Base-by-base conservation (phyloP, 352 stramenopile genomes). In the Phytopythium aichiense region DNA sequence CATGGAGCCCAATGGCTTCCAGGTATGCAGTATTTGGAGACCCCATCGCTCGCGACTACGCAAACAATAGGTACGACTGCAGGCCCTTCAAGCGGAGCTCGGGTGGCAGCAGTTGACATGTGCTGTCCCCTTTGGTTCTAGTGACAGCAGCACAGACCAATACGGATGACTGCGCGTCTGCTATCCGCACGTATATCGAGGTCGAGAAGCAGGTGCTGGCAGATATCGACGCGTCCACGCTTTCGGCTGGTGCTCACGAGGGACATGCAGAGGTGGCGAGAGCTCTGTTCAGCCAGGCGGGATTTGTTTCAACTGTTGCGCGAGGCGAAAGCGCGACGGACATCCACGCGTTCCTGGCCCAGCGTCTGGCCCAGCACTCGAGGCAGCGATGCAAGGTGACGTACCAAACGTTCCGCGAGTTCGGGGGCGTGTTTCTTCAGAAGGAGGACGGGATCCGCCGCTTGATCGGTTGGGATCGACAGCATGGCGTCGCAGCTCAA, bases 381-480 rank as follows among this genome's bases (percentile, higher is more conserved):
- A 31, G 20, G 18, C 16, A 13, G 38, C 55, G 25, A 18, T 8
- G 25, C 15, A 51, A 18, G 2, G 5, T 60, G 25, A 25, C 37
- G 38, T 60, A 52, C 42, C 40, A 28, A 11, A 51, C 23, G 22
- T 60, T 52, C 20, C 37, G 55, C 13, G 55, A 60, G 55, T 52
- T 83, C 8, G 61, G 68, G 22, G 49, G 42, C 16, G 37, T 74
- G 42, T 68, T 87, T 30, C 20, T 55, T 7, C 62, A 66, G 37
- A 73, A 74, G 67, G 64, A 77, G 50, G 58, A 8, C 23, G 48
- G 4, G 13, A 77, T 69, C 68, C 16, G 16, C 16, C 31, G 23
- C 12, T 43, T 25, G 3, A 15, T 33, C 22, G 33, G n/a, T 37
- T n/a, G 13, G n/a, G 22, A 48, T 9, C 38, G 22, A 12, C 33